Conservation (phyloP, 495 filamentous ascomycete genomes). For the Aspergillus nanangensis region DNA sequence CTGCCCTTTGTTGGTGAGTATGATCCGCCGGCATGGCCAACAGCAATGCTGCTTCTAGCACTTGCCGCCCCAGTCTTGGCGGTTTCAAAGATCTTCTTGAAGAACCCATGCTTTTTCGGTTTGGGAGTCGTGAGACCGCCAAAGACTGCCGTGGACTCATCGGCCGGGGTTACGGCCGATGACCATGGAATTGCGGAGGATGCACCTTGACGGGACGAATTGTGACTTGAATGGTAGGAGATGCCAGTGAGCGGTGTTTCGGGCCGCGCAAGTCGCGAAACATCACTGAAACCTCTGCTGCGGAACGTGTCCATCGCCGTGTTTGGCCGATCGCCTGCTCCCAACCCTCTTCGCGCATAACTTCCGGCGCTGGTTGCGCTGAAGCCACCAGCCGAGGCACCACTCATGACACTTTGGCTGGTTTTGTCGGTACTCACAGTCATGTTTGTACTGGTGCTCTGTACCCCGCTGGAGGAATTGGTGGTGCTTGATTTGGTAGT, state of each 20-base stretch:
- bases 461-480: conserved; percentile 61
- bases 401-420: conserved; percentile 87
- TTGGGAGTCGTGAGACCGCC: conserved; percentile 85
- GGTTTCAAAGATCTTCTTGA: conserved; percentile 93
- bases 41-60: conserved; percentile 78
- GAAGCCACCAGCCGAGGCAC: conserved; percentile 80
- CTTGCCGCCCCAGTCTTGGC: conserved; percentile 92
- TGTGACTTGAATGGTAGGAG: conserved; percentile 82
- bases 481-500: conserved; percentile 87
- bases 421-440: conserved; percentile 74
- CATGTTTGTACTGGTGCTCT: conserved; percentile 67
- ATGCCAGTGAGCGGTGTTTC: conserved; percentile 72
- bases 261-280: conserved; percentile 45
- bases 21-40: conserved; percentile 49
- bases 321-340: conserved; percentile 41
- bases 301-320: conserved; percentile 47
- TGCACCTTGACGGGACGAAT: conserved; percentile 51
- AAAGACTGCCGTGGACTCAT: conserved; percentile 52
- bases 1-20: conserved; percentile 45
- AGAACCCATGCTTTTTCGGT: conserved; percentile 87
- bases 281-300: conserved; percentile 41
- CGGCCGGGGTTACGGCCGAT: conserved; percentile 25
- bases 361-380: conserved; percentile 95
- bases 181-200: conserved; percentile 47
- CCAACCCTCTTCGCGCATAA: conserved; percentile 66